Conservation (phyloP, 1,139 yeast genomes). For the Blastobotrys apis region DNA sequence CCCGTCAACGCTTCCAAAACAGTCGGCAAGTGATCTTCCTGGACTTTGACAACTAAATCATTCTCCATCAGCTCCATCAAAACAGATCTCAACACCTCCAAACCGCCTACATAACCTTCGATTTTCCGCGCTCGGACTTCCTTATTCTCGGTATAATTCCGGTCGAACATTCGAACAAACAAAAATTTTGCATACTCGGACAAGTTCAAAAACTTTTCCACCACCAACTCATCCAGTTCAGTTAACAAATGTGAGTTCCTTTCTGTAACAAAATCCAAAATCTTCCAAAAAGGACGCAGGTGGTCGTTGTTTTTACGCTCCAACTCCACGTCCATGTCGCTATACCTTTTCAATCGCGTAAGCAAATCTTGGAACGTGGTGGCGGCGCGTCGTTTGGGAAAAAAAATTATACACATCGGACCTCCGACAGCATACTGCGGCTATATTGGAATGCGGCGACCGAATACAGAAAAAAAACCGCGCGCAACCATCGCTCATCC, state of each 20-base stretch:
- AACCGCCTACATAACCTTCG: constrained; percentile 9
- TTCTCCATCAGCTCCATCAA: constrained; percentile 5
- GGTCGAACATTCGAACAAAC: constrained; percentile 15
- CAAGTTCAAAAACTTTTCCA: constrained; percentile 6
- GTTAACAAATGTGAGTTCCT: constrained; percentile 9
- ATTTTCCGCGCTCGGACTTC: constrained; percentile 11
- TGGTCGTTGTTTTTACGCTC: constrained; percentile 13
- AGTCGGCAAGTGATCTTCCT: constrained; percentile 8
- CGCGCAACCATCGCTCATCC: too few relatives aligned
- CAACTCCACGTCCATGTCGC: constrained; percentile 8
- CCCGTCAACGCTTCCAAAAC: constrained; percentile 11
- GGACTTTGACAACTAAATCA: constrained; percentile 8
- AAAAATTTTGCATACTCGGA: constrained; percentile 11
- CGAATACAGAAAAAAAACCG: too few relatives aligned
- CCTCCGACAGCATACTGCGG: too few relatives aligned
- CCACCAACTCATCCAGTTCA: constrained; percentile 2
- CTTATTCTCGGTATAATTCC: constrained; percentile 13
- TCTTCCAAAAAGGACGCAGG: constrained; percentile 14
- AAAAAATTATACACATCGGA: too few relatives aligned
- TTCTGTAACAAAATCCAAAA: constrained; percentile 8
- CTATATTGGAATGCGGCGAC: too few relatives aligned
- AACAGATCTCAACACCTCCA: constrained; percentile 7
- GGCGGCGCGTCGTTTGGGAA: too few relatives aligned
- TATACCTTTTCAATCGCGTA: background rate
- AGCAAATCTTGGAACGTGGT: too few relatives aligned